A percentile compares a stretch with the other conserved stretches of the same genome.
These are phyloP conservation scores for Athelia sp. DNA, from an alignment of 1,284 basidiomycete genomes.

Conservation along the genomic window DNA sequence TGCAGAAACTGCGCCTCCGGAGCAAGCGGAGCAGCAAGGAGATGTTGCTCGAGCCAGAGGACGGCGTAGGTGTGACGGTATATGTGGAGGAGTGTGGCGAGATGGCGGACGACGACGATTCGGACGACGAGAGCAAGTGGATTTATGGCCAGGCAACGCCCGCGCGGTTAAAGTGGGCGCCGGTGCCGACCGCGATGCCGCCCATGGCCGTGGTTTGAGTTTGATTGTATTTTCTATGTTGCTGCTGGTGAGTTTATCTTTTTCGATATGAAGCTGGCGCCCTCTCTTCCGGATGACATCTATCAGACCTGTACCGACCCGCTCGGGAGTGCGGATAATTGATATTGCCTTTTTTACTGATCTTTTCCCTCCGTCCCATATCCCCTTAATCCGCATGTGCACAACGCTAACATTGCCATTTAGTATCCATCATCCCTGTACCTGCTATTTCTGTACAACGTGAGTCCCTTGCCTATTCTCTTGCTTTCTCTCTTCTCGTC, in stretches of 20 bases:
- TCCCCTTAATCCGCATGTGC: slow-evolving; percentile 1
- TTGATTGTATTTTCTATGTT: slow-evolving; percentile 7
- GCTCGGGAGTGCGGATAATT: slow-evolving; percentile 30
- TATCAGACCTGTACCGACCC: slow-evolving; percentile 52
- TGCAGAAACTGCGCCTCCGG: slow-evolving; percentile 54
- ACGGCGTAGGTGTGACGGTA: slow-evolving; percentile 69
- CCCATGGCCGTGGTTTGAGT: slow-evolving; percentile 24
- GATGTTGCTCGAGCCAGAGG: slow-evolving; percentile 59
- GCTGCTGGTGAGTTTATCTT: slow-evolving; percentile 18
- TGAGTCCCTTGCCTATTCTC: slow-evolving; percentile 2
- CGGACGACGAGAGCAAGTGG: slow-evolving; percentile 46
- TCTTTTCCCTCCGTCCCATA: slow-evolving; percentile 21
- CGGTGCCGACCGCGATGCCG: slow-evolving; percentile 52
- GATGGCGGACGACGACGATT: slow-evolving; percentile 25
- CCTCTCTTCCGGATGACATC: slow-evolving; percentile 34
- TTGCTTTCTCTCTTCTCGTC: neutral
- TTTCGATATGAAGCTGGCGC: slow-evolving; percentile 5
- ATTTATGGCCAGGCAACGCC: slow-evolving; percentile 55
- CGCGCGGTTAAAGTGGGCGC: slow-evolving; percentile 43
- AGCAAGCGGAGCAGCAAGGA: slow-evolving; percentile 37
- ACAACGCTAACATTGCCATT: slow-evolving; percentile 3
- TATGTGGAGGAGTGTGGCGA: slow-evolving; percentile 66
- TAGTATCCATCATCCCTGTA: neutral
- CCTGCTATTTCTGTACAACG: slow-evolving; percentile 1
- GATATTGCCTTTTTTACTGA: slow-evolving; percentile 21